Conservation (phyloP, 2,329 filamentous ascomycete genomes). For the Aureobasidium lini region DNA sequence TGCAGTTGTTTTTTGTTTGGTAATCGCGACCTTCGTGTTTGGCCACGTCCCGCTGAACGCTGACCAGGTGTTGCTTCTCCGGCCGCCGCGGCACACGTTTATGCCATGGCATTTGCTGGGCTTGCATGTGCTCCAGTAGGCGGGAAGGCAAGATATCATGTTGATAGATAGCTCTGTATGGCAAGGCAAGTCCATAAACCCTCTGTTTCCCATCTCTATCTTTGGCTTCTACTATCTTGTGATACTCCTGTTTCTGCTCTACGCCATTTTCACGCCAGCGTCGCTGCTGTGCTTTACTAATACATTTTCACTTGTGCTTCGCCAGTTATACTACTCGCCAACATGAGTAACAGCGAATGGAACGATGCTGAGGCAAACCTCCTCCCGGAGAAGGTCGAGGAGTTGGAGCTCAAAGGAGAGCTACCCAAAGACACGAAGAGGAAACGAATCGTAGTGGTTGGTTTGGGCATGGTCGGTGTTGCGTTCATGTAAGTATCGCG, state of each 20-base stretch:
- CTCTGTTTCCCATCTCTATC: background rate
- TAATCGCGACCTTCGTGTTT: constrained; percentile 4
- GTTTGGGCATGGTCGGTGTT: constrained; percentile 85
- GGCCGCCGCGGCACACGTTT: constrained; percentile 11
- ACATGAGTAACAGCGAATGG: constrained; percentile 38
- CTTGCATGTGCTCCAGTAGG: background rate
- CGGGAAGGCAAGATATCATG: background rate
- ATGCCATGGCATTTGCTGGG: constrained; percentile 14
- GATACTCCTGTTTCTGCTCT: constrained; percentile 1
- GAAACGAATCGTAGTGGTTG: constrained; percentile 73
- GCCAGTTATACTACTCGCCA: constrained; percentile 3
- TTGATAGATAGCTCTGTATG: constrained; percentile 6
- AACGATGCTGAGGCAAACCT: constrained; percentile 40
- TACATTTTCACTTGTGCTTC: background rate
- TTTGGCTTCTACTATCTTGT: constrained; percentile 5
- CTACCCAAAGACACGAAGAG: constrained; percentile 33
- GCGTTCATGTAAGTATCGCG: constrained; percentile 64
- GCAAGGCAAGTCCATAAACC: constrained; percentile 8
- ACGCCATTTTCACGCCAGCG: background rate
- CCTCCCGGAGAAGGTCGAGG: constrained; percentile 36
- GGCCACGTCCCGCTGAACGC: background rate
- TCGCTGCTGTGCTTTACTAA: constrained; percentile 2
- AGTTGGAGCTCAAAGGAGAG: constrained; percentile 27
- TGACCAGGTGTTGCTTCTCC: constrained; percentile 11
- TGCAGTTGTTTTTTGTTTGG: constrained; percentile 5